Base-by-base conservation (phyloP, 371 early-diverging fungal genomes). In the Circinella umbellata region DNA sequence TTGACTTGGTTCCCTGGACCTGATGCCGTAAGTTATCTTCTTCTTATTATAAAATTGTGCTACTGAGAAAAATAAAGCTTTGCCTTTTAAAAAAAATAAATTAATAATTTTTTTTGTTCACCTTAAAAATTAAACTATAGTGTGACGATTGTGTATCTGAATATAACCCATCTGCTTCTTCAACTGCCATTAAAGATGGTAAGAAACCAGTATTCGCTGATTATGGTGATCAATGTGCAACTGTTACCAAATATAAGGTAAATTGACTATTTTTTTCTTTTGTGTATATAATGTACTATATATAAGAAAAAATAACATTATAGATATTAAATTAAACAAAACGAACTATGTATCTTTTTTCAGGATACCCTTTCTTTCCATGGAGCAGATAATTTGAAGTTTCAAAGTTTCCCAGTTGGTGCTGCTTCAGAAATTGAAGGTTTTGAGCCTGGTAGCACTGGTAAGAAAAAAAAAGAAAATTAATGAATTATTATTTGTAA, bases 331-430 rank as follows among this genome's bases (percentile, higher is more conserved):
- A 27, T 27, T 27, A 27, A 27, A 27, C 27, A 27, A 27, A 27
- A 27, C 27, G 27, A 27, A 27, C 0, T 2, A 0, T 27, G 27
- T 27, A 27, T 27, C 27, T 27, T 27, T 27, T 27, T 27, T 27
- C 27, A 63, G 63, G 63, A 63, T 46, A 63, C 42, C 3, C 47
- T 63, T 47, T 17, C 63, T 1, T 18, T 27, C 27, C 27, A 38
- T 34, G 47, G 47, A 10, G 47, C 14, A 13, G 18, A 9, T 4
- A 47, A 35, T 9, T 13, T 27, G 3, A 63, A 20, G 20, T 46
- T n/a, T 27, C 42, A 47, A 10, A 57, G 14, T n/a, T 63, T 63
- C 47, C 42, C 63, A 9, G 20, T 63, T 34, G 63, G 63, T 27
- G 63, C 63, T 27, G 63, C 63, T 11, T 27, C 11, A 3, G 63